These are phyloP conservation scores for Eutrema yunnanense DNA, from an alignment of 345 rosid genomes.

Conservation along the genomic window DNA sequence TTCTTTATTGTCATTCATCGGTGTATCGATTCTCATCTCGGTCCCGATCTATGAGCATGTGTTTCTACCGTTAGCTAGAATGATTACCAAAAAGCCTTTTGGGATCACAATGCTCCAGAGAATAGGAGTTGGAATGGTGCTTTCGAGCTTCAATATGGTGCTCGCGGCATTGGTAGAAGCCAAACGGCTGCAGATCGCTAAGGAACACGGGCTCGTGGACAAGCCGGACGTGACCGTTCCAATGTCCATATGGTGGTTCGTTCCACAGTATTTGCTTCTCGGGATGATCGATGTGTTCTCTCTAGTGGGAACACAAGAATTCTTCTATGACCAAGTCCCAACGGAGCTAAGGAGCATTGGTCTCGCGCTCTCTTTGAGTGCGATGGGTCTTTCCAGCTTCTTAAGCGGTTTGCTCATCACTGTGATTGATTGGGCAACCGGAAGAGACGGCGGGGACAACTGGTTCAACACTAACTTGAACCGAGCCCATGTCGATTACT, in stretches of 20 bases:
- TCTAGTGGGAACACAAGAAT: constrained; percentile 72
- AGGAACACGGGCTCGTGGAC: constrained; percentile 43
- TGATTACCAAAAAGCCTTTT: constrained; percentile 44
- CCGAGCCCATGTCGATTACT: constrained; percentile 49
- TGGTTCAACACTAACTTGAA: constrained; percentile 80
- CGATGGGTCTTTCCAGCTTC: constrained; percentile 73
- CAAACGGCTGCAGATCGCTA: constrained; percentile 44
- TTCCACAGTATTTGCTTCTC: constrained; percentile 62
- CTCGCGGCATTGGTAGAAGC: constrained; percentile 56
- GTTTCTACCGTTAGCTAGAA: constrained; percentile 57
- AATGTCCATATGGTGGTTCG: constrained; percentile 73
- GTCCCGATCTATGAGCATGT: constrained; percentile 62
- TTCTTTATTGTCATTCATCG: constrained; percentile 55
- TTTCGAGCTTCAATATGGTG: constrained; percentile 52
- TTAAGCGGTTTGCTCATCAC: constrained; percentile 55
- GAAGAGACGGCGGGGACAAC: constrained; percentile 25
- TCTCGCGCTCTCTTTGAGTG: constrained; percentile 59
- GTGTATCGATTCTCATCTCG: constrained; percentile 52
- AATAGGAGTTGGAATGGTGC: constrained; percentile 62
- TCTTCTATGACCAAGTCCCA: constrained; percentile 91
- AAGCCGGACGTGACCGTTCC: constrained; percentile 51
- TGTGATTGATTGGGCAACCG: constrained; percentile 41
- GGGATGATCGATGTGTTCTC: constrained; percentile 61
- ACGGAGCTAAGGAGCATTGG: constrained; percentile 71
- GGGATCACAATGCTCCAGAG: constrained; percentile 82